Base-by-base conservation (phyloP, 2,329 filamentous ascomycete genomes). In the Colletotrichum orchidophilum region DNA sequence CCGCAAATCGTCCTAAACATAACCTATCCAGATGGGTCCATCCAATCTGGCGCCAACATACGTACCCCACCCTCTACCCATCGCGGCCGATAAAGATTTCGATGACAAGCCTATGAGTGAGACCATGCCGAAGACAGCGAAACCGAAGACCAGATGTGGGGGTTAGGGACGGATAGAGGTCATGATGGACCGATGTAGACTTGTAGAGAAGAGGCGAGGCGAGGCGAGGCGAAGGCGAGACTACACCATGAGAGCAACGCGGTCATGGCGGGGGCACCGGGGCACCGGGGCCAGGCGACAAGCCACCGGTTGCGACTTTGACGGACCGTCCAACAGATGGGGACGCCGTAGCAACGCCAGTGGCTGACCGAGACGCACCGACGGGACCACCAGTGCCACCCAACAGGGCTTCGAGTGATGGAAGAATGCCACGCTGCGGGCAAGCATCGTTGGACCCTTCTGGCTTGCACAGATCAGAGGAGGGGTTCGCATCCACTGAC, bases 91-190 rank as follows among this genome's bases (percentile, higher is more conserved):
- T 31, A 24, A 42, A 39, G 39, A 42, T n/a, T 54, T n/a, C 35
- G 33, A 63, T 18, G 46, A 24, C 33, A 42, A 46, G 26, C 15
- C 35, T 54, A 24, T 35, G 27, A 21, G 62, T 53, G 58, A 59
- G 53, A 59, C 53, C 53, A 59, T 71, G 29, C 68, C 52, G 13
- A 71, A 68, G 68, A 31, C 64, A 68, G 68, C 63, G 64, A 68
- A 57, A 27, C n/a, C n/a, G n/a, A n/a, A n/a, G n/a, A n/a, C n/a
- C n/a, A n/a, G n/a, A n/a, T n/a, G n/a, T n/a, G n/a, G n/a, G n/a
- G n/a, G n/a, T n/a, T 13, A 26, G 18, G 31, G 26, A 63, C 53
- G 29, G 29, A 42, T 53, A 42, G 35, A 59, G 42, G 61, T 21
- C 26, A 64, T 50, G 42, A 49, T 54, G 46, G 29, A 60, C 61